phyloP scores from a whole-genome alignment of 768 basidiomycete species.

The Agrocybe pediades region DNA sequence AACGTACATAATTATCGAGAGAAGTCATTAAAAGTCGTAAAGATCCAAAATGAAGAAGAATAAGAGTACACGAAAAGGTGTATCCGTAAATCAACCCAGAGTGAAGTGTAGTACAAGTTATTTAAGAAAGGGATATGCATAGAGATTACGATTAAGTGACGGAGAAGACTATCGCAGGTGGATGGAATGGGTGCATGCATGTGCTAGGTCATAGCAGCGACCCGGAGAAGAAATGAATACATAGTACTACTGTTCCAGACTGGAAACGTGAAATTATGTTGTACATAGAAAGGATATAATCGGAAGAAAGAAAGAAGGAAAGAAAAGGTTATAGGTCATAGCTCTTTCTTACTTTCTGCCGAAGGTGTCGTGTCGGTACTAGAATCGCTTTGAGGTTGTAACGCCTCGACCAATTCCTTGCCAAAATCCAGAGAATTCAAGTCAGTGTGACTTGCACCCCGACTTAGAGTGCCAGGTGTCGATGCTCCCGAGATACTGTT shows the following conservation, averaged over 20 bases:
- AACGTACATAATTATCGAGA: not conserved
- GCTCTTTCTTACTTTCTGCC: constrained; percentile 26
- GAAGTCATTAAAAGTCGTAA: not conserved
- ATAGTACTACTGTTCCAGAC: too few relatives aligned
- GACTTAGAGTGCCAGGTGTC: constrained; percentile 48
- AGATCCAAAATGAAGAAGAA: not conserved
- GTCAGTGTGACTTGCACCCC: constrained; percentile 41
- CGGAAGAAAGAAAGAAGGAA: not conserved
- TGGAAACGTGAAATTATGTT: too few relatives aligned
- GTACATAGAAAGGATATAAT: too few relatives aligned
- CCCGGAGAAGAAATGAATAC: too few relatives aligned
- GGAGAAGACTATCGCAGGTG: not conserved
- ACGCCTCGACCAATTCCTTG: constrained; percentile 23
- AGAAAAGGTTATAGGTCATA: constrained; percentile 20
- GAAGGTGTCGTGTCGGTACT: constrained; percentile 20
- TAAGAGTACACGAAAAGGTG: not conserved
- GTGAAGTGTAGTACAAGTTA: constrained; percentile 5
- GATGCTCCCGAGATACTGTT: constrained; percentile 38
- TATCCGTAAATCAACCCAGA: not conserved
- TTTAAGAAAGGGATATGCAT: constrained; percentile 1
- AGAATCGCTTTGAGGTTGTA: constrained; percentile 14
- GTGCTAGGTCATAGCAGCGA: too few relatives aligned
- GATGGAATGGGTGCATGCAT: too few relatives aligned
- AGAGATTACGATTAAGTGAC: not conserved
- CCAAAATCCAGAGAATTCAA: constrained; percentile 25